These are phyloP conservation scores for Magnaporthiopsis rhizophila DNA, from an alignment of 2,329 filamentous ascomycete species.

Conservation along the genomic window DNA sequence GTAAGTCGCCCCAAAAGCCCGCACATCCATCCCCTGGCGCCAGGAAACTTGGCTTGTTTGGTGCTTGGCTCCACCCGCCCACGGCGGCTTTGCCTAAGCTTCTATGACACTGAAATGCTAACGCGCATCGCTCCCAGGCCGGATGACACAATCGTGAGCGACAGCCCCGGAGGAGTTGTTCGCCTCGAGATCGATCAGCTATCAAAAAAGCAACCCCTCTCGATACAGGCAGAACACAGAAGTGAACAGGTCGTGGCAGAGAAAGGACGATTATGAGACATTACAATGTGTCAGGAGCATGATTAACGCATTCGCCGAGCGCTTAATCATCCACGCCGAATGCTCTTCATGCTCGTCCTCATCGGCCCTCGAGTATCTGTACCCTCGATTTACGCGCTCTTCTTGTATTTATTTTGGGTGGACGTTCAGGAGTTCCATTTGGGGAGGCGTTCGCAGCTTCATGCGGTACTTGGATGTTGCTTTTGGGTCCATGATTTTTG, in stretches of 20 bases:
- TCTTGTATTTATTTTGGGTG: not conserved
- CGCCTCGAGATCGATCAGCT: slow-evolving; percentile 11
- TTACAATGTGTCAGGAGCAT: not conserved
- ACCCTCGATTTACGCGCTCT: not conserved
- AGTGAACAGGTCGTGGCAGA: not conserved
- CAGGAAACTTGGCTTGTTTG: slow-evolving; percentile 8
- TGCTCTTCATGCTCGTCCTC: not conserved
- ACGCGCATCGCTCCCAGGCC: not conserved
- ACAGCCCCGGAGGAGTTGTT: slow-evolving; percentile 6
- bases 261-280: not conserved
- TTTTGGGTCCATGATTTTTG: not conserved
- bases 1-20: slow-evolving; percentile 13
- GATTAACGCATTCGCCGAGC: not conserved
- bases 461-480: not conserved
- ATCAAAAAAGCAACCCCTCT: slow-evolving; percentile 10
- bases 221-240: slow-evolving; percentile 9
- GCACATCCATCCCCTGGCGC: not conserved
- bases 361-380: not conserved
- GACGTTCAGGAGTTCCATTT: not conserved
- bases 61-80: slow-evolving; percentile 9
- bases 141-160: not conserved
- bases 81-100: slow-evolving; percentile 8
- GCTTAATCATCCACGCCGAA: not conserved
- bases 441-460: not conserved
- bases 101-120: not conserved